Evolutionary conservation across 2,329 filamentous ascomycete species (phyloP), one percentile per base, ranked within the genome.

Genomic region (Calonectria hawksworthii): DNA sequence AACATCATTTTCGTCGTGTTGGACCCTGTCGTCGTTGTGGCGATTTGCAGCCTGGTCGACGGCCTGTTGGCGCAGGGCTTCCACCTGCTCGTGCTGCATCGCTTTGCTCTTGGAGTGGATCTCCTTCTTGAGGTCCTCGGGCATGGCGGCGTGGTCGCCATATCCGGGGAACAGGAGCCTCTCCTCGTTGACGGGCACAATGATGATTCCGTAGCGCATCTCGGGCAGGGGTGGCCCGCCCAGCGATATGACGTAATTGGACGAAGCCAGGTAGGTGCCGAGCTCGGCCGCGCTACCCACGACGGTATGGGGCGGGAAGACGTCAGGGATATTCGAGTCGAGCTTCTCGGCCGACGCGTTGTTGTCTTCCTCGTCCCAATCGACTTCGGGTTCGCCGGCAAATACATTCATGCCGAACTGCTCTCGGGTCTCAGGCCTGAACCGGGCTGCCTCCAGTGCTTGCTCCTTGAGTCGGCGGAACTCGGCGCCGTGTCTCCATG

Each of bases 251-350:
- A 66, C 47, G 26, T 66, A 66, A 28, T 38, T 51, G 28, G 63
- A 66, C n/a, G 63, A 66, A 14, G 41, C 63, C 18, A 66, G 13
- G 63, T 66, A 66, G 28, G 28, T 51, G 14, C 63, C 63, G 63
- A 66, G 63, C 14, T 66, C 63, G 63, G 63, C 63, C 8, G 47
- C 47, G 41, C 38, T 51, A 28, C 47, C 63, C 18, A 66, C 47
- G 23, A 51, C 7, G 41, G 38, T 28, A 26, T 66, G 21, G 26
- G 63, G 63, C 18, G 63, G 63, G 23, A 41, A 63, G n/a, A 63
- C 56, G 26, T 63, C 56, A 16, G 56, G 56, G 23, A 63, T 18
- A 13, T 16, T 34, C 10, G 56, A 26, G 21, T 14, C 7, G 11
- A 36, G 34, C 8, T 44, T n/a, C n/a, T 10, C n/a, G 6, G 23